Evolutionary conservation across 768 basidiomycete genomes (phyloP).

Genomic region (Hysterangium stoloniferum): DNA sequence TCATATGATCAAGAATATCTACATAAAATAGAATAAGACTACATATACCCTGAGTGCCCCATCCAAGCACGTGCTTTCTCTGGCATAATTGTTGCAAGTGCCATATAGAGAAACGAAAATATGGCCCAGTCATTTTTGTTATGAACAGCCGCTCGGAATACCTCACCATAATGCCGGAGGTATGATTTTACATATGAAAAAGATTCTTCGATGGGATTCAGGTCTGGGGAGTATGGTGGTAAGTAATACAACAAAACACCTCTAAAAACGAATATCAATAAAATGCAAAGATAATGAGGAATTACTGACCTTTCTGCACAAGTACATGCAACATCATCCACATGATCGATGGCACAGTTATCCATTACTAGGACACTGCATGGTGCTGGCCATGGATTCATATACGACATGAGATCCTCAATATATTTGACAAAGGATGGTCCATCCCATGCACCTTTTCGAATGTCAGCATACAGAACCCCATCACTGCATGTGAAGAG

Average conservation of each 20-base stretch:
- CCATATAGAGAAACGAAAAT: neutral
- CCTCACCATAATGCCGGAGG: constrained; percentile 8
- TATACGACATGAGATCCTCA: constrained; percentile 20
- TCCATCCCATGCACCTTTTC: constrained; percentile 19
- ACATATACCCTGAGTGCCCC: constrained; percentile 18
- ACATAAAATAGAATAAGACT: too few species aligned
- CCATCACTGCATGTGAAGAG: too few species aligned
- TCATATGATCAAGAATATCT: too few species aligned
- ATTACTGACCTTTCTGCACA: neutral
- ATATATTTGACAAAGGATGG: constrained; percentile 27
- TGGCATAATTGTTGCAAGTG: neutral
- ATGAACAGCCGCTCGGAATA: neutral
- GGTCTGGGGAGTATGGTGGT: constrained; percentile 26
- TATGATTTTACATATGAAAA: constrained; percentile 23
- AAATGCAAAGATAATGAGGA: too few species aligned
- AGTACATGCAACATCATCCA: constrained; percentile 22
- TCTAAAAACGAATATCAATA: neutral
- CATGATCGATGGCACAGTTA: constrained; percentile 36
- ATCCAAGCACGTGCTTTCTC: constrained; percentile 2
- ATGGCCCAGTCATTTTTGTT: neutral
- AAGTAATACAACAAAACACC: constrained; percentile 17
- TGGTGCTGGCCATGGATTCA: constrained; percentile 29
- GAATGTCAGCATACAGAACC: constrained; percentile 18
- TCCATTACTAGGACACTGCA: constrained; percentile 32
- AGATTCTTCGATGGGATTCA: constrained; percentile 26